Conservation (phyloP, 805 yeast species). For the Candida vaughaniae region DNA sequence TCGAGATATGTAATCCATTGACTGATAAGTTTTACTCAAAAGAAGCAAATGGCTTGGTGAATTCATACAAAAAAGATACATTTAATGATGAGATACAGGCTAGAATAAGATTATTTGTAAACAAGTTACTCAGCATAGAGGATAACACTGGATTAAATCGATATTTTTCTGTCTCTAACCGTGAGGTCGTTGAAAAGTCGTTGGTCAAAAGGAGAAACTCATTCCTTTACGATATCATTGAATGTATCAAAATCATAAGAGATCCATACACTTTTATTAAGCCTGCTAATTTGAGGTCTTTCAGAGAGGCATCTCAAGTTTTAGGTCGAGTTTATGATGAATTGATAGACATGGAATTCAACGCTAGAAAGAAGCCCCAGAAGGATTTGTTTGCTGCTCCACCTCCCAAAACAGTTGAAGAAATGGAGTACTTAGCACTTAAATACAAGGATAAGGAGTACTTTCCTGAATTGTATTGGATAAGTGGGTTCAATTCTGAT, state of each 20-base stretch:
- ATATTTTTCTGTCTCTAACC: constrained; percentile 31
- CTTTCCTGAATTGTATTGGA: constrained; percentile 39
- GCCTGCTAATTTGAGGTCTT: constrained; percentile 17
- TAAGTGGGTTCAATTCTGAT: constrained; percentile 24
- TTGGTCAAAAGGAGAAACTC: constrained; percentile 13
- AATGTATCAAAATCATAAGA: constrained; percentile 27
- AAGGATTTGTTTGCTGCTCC: background rate
- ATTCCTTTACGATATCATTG: constrained; percentile 33
- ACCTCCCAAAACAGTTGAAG: background rate
- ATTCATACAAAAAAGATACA: constrained; percentile 36
- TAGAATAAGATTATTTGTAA: constrained; percentile 33
- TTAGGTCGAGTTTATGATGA: constrained; percentile 27
- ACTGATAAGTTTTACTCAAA: constrained; percentile 29
- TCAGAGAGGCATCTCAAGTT: constrained; percentile 22
- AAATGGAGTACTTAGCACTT: constrained; percentile 12
- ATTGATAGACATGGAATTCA: constrained; percentile 26
- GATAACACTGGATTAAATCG: constrained; percentile 47
- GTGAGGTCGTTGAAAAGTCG: constrained; percentile 22
- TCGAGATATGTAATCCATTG: constrained; percentile 39
- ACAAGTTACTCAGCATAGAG: constrained; percentile 34
- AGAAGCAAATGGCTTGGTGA: constrained; percentile 18
- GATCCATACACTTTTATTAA: constrained; percentile 35
- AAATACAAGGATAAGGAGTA: constrained; percentile 22
- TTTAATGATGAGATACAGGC: constrained; percentile 38
- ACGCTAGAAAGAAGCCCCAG: constrained; percentile 2